phyloP scores from a whole-genome alignment of 768 basidiomycete genomes.

The Mrakia frigida region DNA sequence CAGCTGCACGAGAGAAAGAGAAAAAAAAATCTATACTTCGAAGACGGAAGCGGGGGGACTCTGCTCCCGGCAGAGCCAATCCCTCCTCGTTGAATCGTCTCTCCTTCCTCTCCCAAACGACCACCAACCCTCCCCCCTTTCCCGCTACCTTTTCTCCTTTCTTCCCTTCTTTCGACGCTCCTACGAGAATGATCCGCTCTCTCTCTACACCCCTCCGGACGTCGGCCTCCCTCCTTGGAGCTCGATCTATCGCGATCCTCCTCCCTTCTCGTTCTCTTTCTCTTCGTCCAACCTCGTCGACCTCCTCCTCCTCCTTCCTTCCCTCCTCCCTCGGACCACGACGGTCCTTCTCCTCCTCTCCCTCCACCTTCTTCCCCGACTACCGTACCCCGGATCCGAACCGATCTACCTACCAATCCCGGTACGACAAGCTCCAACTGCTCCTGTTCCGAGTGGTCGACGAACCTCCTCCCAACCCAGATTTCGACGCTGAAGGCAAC shows the following conservation, averaged over 20 bases:
- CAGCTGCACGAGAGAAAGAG: too few relatives aligned
- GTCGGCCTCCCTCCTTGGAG: neutral
- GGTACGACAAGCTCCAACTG: constrained; percentile 12
- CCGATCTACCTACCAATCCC: neutral
- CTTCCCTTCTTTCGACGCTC: neutral
- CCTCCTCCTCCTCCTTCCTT: neutral
- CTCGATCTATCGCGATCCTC: neutral
- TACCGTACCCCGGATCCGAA: neutral
- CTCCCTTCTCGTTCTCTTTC: too few relatives aligned
- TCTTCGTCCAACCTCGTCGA: neutral
- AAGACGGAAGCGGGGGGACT: neutral
- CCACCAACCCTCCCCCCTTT: neutral
- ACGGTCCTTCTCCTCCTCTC: neutral
- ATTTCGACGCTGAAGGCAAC: neutral
- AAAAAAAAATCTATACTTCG: neutral
- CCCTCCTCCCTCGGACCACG: neutral
- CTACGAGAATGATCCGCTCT: constrained; percentile 18
- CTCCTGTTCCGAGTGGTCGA: constrained; percentile 2
- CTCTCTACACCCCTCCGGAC: constrained; percentile 3
- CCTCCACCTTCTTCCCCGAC: neutral
- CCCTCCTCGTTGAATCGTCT: too few relatives aligned
- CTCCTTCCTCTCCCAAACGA: neutral
- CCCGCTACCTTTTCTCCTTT: neutral
- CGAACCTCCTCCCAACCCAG: neutral
- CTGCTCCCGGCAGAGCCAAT: too few relatives aligned